Evolutionary conservation across 1,284 basidiomycete species (phyloP).

Genomic region (Takashimella tepidaria): DNA sequence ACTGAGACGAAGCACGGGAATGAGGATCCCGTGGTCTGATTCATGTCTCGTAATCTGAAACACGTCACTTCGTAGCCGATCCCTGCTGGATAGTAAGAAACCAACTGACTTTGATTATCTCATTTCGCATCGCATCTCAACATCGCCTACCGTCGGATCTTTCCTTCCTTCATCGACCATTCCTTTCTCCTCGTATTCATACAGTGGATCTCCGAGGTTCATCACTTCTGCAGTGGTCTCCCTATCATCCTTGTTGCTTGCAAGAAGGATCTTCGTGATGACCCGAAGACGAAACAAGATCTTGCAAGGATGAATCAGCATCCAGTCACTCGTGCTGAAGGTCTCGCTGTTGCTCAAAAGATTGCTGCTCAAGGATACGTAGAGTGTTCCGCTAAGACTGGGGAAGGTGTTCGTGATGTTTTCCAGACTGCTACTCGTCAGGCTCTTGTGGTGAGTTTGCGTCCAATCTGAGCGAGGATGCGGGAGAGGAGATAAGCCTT

Average conservation of each 20-base stretch:
- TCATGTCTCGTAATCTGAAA: neutral
- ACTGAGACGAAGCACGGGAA: too few species aligned
- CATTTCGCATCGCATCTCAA: too few species aligned
- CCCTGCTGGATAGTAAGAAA: too few species aligned
- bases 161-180: neutral
- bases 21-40: too few species aligned
- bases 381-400: constrained; percentile 84
- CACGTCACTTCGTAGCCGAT: too few species aligned
- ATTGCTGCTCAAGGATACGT: constrained; percentile 84
- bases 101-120: neutral
- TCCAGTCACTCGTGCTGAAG: constrained; percentile 68
- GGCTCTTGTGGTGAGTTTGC: constrained; percentile 58
- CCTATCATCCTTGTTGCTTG: constrained; percentile 88
- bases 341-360: constrained; percentile 79
- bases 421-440: constrained; percentile 84
- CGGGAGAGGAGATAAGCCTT: too few species aligned
- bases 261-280: constrained; percentile 82
- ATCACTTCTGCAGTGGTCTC: constrained; percentile 82
- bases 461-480: too few species aligned
- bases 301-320: constrained; percentile 73
- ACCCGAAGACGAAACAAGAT: constrained; percentile 72
- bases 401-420: constrained; percentile 84
- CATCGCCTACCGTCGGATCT: neutral
- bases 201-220: constrained; percentile 89
- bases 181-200: constrained; percentile 2